A percentile compares a stretch with the other conserved stretches of the same genome.
Conservation (phyloP, 495 filamentous ascomycete species). For the Thozetella sp. region DNA sequence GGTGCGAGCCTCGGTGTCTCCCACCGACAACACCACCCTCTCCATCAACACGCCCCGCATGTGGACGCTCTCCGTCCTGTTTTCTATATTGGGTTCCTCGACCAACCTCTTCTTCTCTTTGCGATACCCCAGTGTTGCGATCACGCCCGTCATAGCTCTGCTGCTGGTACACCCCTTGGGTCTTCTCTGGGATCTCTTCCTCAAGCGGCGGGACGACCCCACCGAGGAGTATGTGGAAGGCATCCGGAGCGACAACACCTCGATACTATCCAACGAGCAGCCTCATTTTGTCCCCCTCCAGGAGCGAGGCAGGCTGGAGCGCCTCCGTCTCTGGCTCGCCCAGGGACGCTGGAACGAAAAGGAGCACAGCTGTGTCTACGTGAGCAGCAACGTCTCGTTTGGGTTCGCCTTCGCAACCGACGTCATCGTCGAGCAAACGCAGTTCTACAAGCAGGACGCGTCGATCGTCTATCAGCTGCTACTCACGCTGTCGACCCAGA, state of each 20-base stretch:
- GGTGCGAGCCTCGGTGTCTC: constrained; percentile 76
- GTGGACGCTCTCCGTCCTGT: constrained; percentile 79
- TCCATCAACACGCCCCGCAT: constrained; percentile 88
- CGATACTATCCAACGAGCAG: constrained; percentile 13
- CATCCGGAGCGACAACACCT: constrained; percentile 24
- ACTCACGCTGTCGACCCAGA: constrained; percentile 81
- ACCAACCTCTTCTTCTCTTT: constrained; percentile 85
- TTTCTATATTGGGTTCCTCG: constrained; percentile 77
- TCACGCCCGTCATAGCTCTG: constrained; percentile 82
- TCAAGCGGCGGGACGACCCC: constrained; percentile 66
- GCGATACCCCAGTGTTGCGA: constrained; percentile 83
- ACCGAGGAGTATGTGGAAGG: constrained; percentile 62
- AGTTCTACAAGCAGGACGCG: constrained; percentile 82
- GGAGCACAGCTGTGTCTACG: constrained; percentile 85
- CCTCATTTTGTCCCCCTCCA: constrained; percentile 12
- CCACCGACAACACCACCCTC: constrained; percentile 69
- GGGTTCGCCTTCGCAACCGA: constrained; percentile 86
- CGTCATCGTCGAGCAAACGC: constrained; percentile 84
- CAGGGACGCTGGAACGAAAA: constrained; percentile 86
- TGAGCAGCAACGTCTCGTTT: constrained; percentile 89
- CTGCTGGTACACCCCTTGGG: constrained; percentile 82
- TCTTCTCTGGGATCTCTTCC: constrained; percentile 70
- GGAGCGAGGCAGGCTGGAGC: constrained; percentile 31
- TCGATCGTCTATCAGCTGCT: constrained; percentile 76
- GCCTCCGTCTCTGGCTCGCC: constrained; percentile 70